Conservation (phyloP, 139 green algal species). For the Protoeuglena noctilucae region DNA sequence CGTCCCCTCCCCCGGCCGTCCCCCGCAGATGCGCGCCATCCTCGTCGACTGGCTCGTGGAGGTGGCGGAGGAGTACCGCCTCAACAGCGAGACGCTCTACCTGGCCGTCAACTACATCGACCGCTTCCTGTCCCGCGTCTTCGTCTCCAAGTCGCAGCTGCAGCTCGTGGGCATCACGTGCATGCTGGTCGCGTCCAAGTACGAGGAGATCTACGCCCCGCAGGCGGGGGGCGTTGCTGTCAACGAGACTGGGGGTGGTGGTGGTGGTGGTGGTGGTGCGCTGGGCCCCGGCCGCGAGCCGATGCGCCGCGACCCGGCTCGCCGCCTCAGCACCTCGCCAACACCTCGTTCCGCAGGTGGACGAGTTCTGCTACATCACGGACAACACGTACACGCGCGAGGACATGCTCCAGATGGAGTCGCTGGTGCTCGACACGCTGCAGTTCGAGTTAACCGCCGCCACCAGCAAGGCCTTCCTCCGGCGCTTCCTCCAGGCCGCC, state of each 20-base stretch:
- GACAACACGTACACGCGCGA: conserved; percentile 89
- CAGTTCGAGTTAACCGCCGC: conserved; percentile 76
- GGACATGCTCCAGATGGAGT: conserved; percentile 72
- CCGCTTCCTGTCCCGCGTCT: conserved; percentile 54
- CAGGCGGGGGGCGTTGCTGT: conserved; percentile 25
- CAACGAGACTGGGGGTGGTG: no score
- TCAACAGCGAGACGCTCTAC: conserved; percentile 82
- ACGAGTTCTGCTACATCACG: conserved; percentile 93
- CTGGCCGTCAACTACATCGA: conserved; percentile 76
- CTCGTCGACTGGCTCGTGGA: conserved; percentile 96
- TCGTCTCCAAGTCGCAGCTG: conserved; percentile 28
- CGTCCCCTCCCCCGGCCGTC: no score
- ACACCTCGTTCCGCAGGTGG: conserved; percentile 19
- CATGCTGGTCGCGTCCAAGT: conserved; percentile 92
- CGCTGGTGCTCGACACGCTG: conserved; percentile 56
- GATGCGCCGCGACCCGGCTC: no score
- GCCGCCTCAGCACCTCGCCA: background rate
- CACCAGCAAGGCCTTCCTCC: conserved; percentile 82
- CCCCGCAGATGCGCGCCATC: conserved; percentile 75
- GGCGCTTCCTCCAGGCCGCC: conserved; percentile 46
- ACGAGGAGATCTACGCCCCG: conserved; percentile 94
- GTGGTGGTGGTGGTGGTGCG: no score
- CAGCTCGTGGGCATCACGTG: conserved; percentile 76
- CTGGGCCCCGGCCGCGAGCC: no score
- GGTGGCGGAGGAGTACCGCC: conserved; percentile 78